Evolutionary conservation across 139 green algal genomes (phyloP).

Genomic region (Closterium sp.): DNA sequence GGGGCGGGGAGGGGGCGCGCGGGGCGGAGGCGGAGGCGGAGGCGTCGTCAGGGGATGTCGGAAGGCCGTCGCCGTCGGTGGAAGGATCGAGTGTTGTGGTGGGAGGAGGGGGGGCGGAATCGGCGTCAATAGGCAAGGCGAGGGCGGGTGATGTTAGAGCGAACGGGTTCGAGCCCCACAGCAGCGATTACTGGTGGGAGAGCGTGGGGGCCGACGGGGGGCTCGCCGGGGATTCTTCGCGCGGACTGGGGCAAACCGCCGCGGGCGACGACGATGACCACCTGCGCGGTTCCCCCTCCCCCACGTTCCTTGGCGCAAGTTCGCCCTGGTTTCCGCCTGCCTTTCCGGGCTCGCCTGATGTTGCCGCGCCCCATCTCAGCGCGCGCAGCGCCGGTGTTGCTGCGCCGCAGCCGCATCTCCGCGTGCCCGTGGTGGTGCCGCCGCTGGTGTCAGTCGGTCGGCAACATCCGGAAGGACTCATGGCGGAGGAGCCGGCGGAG

Average conservation of each 20-base stretch:
- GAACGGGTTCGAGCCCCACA: neutral
- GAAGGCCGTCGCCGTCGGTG: too few species aligned
- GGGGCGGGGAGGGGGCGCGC: neutral
- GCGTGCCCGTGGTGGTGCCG: neutral
- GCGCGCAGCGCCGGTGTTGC: neutral
- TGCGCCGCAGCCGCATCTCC: neutral
- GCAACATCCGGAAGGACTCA: neutral
- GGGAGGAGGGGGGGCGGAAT: neutral
- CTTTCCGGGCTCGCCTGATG: neutral
- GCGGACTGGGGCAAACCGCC: neutral
- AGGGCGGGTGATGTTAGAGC: neutral
- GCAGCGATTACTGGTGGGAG: neutral
- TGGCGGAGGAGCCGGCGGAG: too few species aligned
- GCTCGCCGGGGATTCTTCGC: neutral
- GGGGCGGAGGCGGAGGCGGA: neutral
- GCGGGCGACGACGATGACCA: neutral
- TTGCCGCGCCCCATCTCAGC: neutral
- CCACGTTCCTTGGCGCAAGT: neutral
- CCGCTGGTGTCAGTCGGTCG: neutral
- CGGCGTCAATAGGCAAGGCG: neutral
- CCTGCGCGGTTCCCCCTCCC: neutral
- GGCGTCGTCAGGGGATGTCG: too few species aligned
- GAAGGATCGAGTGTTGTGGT: too few species aligned
- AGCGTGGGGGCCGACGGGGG: neutral
- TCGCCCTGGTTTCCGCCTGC: neutral